Conservation (phyloP, 139 green algal genomes). For the Chlorella sp. region DNA sequence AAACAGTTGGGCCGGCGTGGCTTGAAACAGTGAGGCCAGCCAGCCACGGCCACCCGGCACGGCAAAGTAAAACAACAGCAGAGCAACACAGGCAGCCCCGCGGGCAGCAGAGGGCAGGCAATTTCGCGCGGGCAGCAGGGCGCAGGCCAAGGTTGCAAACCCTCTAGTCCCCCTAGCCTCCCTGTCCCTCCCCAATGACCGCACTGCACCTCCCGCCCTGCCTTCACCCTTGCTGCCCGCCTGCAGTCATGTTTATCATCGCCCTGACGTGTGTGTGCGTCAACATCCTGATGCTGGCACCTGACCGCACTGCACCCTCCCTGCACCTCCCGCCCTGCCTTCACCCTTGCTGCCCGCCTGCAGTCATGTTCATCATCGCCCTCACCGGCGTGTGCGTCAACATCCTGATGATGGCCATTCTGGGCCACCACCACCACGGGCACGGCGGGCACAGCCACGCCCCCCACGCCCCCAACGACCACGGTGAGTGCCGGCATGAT, state of each 20-base stretch:
- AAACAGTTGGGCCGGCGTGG: no score
- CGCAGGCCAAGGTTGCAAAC: no score
- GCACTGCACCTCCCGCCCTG: no score
- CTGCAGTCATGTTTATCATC: conserved; percentile 89
- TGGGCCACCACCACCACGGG: conserved; percentile 63
- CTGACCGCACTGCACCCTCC: no score
- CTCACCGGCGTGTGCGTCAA: conserved; percentile 86
- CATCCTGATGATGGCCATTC: conserved; percentile 68
- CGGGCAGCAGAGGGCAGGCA: background rate
- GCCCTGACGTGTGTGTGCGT: conserved; percentile 79
- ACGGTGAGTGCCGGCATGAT: no score
- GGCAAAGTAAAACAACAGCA: no score
- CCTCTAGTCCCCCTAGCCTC: background rate
- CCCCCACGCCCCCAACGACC: background rate
- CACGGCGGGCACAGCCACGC: background rate
- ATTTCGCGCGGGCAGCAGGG: background rate
- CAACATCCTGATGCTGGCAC: conserved; percentile 78
- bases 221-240: no score
- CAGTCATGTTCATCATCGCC: conserved; percentile 91
- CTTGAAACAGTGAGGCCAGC: no score
- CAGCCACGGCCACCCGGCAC: no score
- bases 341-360: background rate
- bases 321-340: background rate
- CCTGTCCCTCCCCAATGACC: no score
- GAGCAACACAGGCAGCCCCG: no score